These are phyloP conservation scores for Backusella parvicylindrica DNA, from an alignment of 192 early-diverging fungal species.

Conservation along the genomic window DNA sequence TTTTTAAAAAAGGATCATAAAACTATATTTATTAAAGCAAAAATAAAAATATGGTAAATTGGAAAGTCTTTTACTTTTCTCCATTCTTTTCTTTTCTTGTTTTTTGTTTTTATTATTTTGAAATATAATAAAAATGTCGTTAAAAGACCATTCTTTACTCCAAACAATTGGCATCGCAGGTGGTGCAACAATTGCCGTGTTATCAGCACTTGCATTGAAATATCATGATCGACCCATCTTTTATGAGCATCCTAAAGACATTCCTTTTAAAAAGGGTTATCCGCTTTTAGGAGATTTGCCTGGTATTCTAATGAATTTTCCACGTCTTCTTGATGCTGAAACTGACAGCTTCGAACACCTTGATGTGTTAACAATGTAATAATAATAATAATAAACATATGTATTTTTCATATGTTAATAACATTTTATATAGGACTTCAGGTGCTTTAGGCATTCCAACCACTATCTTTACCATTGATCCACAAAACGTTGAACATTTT, in stretches of 20 bases:
- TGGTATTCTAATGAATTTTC: neutral
- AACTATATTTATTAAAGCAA: neutral
- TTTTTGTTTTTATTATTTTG: neutral
- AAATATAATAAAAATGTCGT: neutral
- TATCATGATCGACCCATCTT: conserved; percentile 27
- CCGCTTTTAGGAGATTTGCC: conserved; percentile 22
- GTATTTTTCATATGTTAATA: too few relatives aligned
- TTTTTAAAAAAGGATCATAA: neutral
- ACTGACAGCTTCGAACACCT: neutral
- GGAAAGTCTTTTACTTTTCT: neutral
- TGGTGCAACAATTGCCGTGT: neutral
- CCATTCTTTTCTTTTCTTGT: neutral
- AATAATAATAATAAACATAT: too few relatives aligned
- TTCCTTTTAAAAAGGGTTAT: conserved; percentile 12
- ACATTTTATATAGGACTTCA: neutral
- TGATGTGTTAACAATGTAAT: neutral
- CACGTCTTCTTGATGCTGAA: conserved; percentile 11
- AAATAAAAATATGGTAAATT: neutral
- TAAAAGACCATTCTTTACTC: neutral
- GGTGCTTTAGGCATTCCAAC: conserved; percentile 17
- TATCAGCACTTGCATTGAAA: conserved; percentile 6
- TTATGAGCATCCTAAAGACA: conserved; percentile 2
- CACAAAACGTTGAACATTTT: conserved; percentile 32
- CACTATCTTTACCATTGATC: conserved; percentile 22
- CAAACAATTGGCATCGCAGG: neutral